Conservation (phyloP, 2,329 filamentous ascomycete species). For the Falciphora oryzae region DNA sequence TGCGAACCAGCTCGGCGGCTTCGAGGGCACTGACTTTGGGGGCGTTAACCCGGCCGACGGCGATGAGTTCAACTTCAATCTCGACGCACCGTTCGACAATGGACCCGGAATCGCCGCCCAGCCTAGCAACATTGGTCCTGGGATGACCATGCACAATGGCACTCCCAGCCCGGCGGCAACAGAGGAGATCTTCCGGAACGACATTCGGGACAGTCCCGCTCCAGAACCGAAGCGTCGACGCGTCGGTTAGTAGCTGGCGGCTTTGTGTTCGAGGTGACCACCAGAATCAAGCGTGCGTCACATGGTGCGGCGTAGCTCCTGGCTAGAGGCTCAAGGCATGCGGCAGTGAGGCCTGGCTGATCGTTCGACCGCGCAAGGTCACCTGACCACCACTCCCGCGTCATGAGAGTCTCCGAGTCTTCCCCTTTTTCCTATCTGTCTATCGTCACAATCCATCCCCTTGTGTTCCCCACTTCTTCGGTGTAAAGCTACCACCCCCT, state of each 20-base stretch:
- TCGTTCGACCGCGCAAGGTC: background rate
- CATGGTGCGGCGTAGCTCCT: background rate
- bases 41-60: constrained; percentile 18
- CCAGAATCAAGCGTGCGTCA: background rate
- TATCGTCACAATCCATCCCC: background rate
- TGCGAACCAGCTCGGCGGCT: constrained; percentile 35
- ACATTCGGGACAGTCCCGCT: constrained; percentile 19
- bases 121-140: background rate
- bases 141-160: constrained; percentile 12
- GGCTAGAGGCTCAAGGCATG: background rate
- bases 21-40: constrained; percentile 27
- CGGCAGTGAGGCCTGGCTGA: background rate
- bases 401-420: no score
- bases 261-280: background rate
- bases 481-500: background rate
- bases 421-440: background rate
- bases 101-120: constrained; percentile 19
- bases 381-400: background rate
- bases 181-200: constrained; percentile 16
- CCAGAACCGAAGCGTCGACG: constrained; percentile 33
- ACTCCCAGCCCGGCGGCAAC: constrained; percentile 14
- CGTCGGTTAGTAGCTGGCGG: constrained; percentile 19
- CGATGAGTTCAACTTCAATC: constrained; percentile 46
- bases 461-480: no score
- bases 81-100: constrained; percentile 30